Evolutionary conservation across 352 stramenopile species (phyloP), one percentile per base, ranked within the genome.

Genomic region (Phytophthora idaei): DNA sequence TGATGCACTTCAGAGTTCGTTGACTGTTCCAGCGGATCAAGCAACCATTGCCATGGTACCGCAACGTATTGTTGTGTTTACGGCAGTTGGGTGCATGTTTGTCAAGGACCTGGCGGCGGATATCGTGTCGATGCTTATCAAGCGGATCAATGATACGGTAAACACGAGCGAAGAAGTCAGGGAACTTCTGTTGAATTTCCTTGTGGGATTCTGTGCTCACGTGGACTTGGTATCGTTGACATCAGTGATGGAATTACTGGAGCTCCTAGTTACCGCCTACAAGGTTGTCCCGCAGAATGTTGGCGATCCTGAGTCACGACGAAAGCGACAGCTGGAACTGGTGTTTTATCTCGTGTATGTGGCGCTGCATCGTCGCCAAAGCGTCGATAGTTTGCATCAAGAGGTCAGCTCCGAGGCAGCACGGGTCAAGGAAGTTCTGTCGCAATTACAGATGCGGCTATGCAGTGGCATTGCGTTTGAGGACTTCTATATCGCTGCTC

Each of bases 331-430:
- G 10, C 64, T 61, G 5, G 27, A 69, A 46, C 11, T 69, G 28
- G 36, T 80, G 21, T 74, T 78, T 31, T 80, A 69, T 44, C 68
- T 89, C 17, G 28, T 86, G 14, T 86, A 86, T 50, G 54, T 83
- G 11, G 62, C 80, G 17, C 42, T 79, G 17, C 63, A 82, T 55
- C 77, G 76, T 17, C 36, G 46, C 8, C 21, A 64, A 54, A 53
- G 48, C 37, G 61, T 84, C n/a, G 50, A 77, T 36, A 54, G 14
- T 10, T 53, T 76, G 25, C 61, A 55, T 15, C 53, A 69, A 57
- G 52, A 77, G 21, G 61, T 69, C 3, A 69, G 70, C 29, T 74
- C 66, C 37, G 41, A 72, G 2, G 62, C 70, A 42, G 45, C 27
- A 9, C 21, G 15, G 12, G 14, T 57, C 3, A 60, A 64, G 48